Evolutionary conservation across 1,284 basidiomycete genomes (phyloP).

Genomic region (Pholiota adiposa): DNA sequence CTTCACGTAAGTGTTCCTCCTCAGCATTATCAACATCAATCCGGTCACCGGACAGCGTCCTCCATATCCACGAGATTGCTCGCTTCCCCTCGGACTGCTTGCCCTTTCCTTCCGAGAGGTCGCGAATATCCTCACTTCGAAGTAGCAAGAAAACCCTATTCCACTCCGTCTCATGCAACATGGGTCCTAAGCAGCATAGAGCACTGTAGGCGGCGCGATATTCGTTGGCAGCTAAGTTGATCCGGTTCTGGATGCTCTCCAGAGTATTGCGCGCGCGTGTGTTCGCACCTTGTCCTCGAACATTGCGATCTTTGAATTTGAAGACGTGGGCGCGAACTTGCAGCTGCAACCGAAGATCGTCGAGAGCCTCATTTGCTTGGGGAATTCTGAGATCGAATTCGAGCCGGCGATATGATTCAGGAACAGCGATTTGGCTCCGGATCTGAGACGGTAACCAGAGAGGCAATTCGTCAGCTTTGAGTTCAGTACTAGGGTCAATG

Average conservation of each 20-base stretch:
- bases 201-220: not conserved
- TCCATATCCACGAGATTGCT: conserved; percentile 18
- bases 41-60: not conserved
- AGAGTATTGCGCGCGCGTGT: not conserved
- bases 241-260: not conserved
- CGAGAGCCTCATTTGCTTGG: not conserved
- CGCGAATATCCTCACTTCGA: conserved; percentile 4
- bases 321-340: not conserved
- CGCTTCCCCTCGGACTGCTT: conserved; percentile 10
- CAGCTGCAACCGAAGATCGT: not conserved
- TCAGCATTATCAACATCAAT: too few species aligned
- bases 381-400: not conserved
- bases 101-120: conserved; percentile 5
- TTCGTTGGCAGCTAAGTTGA: not conserved
- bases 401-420: not conserved
- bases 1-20: too few species aligned
- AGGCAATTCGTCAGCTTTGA: not conserved
- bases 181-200: not conserved
- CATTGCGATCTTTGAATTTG: not conserved
- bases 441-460: conserved; percentile 1
- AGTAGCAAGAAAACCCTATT: not conserved
- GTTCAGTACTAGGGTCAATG: not conserved
- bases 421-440: not conserved
- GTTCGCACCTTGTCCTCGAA: not conserved
- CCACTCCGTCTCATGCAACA: not conserved